A percentile compares a stretch with the other conserved stretches of the same genome.
phyloP scores from a whole-genome alignment of 2,329 filamentous ascomycete species.

The Myrmaecium sp. region DNA sequence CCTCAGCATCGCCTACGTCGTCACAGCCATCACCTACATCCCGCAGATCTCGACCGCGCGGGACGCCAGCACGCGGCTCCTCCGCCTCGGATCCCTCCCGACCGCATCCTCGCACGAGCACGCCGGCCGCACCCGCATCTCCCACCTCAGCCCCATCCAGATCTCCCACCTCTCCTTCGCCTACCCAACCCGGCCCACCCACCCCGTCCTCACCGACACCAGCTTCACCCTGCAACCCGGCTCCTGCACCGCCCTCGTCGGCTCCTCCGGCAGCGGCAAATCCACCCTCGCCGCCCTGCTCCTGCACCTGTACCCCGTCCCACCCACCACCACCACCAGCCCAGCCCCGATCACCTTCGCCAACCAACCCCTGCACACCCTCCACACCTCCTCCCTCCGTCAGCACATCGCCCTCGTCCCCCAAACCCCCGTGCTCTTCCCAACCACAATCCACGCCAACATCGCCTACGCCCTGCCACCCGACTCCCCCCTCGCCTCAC shows the following conservation, averaged over 20 bases:
- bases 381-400: slow-evolving; percentile 46
- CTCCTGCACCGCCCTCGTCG: slow-evolving; percentile 61
- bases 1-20: slow-evolving; percentile 63
- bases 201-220: slow-evolving; percentile 43
- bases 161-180: slow-evolving; percentile 50
- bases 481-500: slow-evolving; percentile 32
- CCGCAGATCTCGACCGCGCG: slow-evolving; percentile 65
- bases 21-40: slow-evolving; percentile 52
- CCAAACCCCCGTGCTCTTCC: slow-evolving; percentile 61
- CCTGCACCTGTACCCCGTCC: slow-evolving; percentile 46
- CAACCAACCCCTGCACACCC: slow-evolving; percentile 34
- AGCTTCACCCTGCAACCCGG: slow-evolving; percentile 46
- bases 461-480: slow-evolving; percentile 60
- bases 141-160: slow-evolving; percentile 34
- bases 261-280: slow-evolving; percentile 78
- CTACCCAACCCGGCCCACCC: slow-evolving; percentile 44
- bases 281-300: slow-evolving; percentile 66
- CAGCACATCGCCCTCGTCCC: slow-evolving; percentile 49
- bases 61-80: slow-evolving; percentile 53
- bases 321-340: slow-evolving; percentile 3
- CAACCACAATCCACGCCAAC: slow-evolving; percentile 59
- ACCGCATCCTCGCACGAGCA: slow-evolving; percentile 39
- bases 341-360: slow-evolving; percentile 38
- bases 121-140: slow-evolving; percentile 27
- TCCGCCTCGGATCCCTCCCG: slow-evolving; percentile 50